Conservation (phyloP, 768 basidiomycete genomes). For the Rhodosporidiobolus sp. region DNA sequence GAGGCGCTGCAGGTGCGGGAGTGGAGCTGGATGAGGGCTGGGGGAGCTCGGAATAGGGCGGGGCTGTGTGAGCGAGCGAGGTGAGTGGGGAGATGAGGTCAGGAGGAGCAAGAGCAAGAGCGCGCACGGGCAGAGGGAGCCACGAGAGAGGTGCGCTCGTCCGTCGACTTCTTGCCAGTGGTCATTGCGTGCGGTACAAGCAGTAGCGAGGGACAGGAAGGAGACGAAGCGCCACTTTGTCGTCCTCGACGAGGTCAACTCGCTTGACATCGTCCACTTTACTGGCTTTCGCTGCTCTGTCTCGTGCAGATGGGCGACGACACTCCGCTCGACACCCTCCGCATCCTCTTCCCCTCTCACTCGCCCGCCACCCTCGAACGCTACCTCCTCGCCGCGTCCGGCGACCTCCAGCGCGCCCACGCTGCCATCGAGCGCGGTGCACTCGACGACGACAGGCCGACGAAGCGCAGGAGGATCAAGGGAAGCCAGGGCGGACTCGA, state of each 20-base stretch:
- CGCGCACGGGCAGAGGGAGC: not conserved
- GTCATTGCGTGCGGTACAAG: no score
- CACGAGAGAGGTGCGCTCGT: not conserved
- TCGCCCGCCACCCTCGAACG: not conserved
- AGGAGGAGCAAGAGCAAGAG: not conserved
- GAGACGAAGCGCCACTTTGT: no score
- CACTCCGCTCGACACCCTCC: conserved; percentile 5
- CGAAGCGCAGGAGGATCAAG: not conserved
- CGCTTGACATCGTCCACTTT: not conserved
- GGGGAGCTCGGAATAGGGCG: not conserved
- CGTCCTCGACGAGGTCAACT: no score
- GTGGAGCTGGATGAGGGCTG: not conserved
- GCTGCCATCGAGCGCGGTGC: conserved; percentile 8
- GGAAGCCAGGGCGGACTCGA: not conserved
- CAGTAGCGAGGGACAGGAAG: no score
- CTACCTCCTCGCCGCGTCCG: conserved; percentile 13
- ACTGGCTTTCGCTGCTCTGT: not conserved
- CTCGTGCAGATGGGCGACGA: not conserved
- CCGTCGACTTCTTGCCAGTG: not conserved
- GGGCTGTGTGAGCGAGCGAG: not conserved
- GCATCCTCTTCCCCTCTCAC: not conserved
- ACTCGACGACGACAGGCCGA: not conserved
- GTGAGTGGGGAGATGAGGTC: not conserved
- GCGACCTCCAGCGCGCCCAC: conserved; percentile 18
- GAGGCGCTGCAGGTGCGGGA: not conserved